phyloP scores from a whole-genome alignment of 805 yeast genomes.

The Kazachstania taianensis region DNA sequence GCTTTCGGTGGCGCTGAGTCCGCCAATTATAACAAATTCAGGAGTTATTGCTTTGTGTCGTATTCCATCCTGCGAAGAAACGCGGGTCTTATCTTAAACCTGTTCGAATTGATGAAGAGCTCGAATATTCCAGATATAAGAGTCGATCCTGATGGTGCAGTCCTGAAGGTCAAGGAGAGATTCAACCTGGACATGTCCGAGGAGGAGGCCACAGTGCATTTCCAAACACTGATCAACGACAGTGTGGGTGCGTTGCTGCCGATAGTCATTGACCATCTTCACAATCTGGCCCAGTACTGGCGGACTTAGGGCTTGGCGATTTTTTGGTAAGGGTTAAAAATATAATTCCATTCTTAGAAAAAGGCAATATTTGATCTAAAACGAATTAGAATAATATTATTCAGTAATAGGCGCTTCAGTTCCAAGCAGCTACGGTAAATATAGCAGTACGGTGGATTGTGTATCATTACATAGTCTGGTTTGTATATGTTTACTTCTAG shows the following conservation, averaged over 20 bases:
- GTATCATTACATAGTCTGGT: no score
- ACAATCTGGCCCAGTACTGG: slow-evolving; percentile 97
- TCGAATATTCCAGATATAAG: slow-evolving; percentile 87
- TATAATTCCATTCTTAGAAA: no score
- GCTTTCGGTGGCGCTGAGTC: slow-evolving; percentile 94
- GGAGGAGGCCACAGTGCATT: slow-evolving; percentile 90
- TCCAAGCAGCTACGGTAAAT: no score
- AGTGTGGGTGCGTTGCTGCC: slow-evolving; percentile 91
- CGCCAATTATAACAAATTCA: slow-evolving; percentile 74
- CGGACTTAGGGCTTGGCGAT: slow-evolving; percentile 44
- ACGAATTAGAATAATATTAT: no score
- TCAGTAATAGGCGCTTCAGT: no score
- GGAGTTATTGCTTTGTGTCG: slow-evolving; percentile 90
- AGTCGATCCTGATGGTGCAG: slow-evolving; percentile 75
- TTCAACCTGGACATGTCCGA: slow-evolving; percentile 89
- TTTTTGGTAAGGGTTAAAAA: no score
- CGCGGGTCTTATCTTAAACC: slow-evolving; percentile 77
- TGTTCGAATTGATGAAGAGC: slow-evolving; percentile 88
- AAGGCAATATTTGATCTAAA: no score
- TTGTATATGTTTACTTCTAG: no score
- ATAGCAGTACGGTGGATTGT: no score
- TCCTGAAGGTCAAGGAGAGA: slow-evolving; percentile 86
- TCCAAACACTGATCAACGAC: slow-evolving; percentile 87
- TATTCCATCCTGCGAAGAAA: slow-evolving; percentile 84
- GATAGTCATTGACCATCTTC: slow-evolving; percentile 88